Evolutionary conservation across 140 eudicot genomes (phyloP), one percentile per base, ranked within the genome.

Genomic region (Cichorium intybus): DNA sequence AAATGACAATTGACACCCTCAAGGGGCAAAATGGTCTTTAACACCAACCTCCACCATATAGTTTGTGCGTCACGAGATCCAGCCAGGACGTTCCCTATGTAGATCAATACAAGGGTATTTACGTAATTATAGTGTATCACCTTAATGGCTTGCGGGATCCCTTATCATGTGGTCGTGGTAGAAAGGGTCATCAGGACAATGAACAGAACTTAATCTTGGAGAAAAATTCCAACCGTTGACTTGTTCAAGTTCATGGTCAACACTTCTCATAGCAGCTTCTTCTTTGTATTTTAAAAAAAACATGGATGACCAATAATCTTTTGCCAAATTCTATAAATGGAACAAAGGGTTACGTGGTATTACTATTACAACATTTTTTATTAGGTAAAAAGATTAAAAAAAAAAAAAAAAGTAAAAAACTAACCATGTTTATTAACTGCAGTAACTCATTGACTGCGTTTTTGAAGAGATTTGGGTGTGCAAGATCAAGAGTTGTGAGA

Each of bases 251-350:
- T 86, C 92, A 60, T 65, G 83, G 55, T 67, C 84, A 20, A 24
- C 70, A 50, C 75, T 71, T 77, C 77, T 66, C 76, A 77, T 71
- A 23, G 56, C 79, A n/a, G 81, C 78, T 63, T 74, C 90, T 75
- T 85, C 95, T 85, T 76, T 85, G 71, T 71, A 79, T 79, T 79
- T 89, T 59, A 81, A 39, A 73, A 76, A 89, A 81, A 21, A 89
- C 61, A 75, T 76, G 7, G 97, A 89, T 29, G 95, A 83, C 97
- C 91, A 89, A 64, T 85, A 89, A 72, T 89, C 95, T 58, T 80
- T 89, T 45, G 81, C 91, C 78, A 89, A 77, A 69, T 83, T 89
- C 95, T 89, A 63, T 71, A 74, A 68, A 10, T 29, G 8, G 16
- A 60, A 51, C 12, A 35, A 35, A n/a, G n/a, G n/a, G n/a, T n/a